Percentiles rank a stretch among this genome's conserved stretches.
Evolutionary conservation across 2,329 filamentous ascomycete genomes (phyloP).

Genomic region (Fusarium luffae): DNA sequence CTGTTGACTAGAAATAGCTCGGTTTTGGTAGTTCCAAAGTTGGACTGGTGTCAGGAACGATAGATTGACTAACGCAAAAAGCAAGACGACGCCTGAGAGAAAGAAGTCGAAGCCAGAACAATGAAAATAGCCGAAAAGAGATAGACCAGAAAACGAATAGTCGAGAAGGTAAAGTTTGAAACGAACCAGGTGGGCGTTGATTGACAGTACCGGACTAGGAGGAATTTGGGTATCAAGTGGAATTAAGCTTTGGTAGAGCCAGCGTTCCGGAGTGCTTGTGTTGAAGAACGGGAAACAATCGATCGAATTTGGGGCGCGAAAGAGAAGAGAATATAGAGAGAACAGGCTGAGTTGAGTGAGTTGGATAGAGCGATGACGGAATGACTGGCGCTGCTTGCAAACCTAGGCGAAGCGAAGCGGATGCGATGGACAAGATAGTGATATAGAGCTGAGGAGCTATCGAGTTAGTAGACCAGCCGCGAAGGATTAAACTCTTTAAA

Average conservation of each 20-base stretch:
- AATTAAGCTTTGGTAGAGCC: slow-evolving; percentile 27
- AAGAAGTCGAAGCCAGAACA: slow-evolving; percentile 18
- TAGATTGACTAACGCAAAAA: slow-evolving; percentile 20
- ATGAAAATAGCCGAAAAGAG: neutral
- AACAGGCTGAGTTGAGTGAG: slow-evolving; percentile 7
- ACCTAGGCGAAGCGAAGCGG: slow-evolving; percentile 6
- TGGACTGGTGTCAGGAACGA: slow-evolving; percentile 27
- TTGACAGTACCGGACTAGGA: slow-evolving; percentile 12
- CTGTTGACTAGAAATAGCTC: slow-evolving; percentile 31
- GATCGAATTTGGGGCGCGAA: slow-evolving; percentile 10
- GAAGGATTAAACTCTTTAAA: slow-evolving; percentile 8
- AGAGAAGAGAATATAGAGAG: slow-evolving; percentile 3
- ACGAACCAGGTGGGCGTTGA: slow-evolving; percentile 20
- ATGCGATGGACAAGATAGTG: neutral
- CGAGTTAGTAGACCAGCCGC: slow-evolving; percentile 28
- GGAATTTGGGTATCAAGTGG: slow-evolving; percentile 12
- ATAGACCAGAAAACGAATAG: slow-evolving; percentile 30
- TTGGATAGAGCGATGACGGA: slow-evolving; percentile 24
- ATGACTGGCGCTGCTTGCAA: slow-evolving; percentile 16
- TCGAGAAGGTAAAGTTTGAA: slow-evolving; percentile 24
- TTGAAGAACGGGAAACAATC: neutral
- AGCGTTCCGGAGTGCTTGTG: slow-evolving; percentile 4
- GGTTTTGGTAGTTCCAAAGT: slow-evolving; percentile 31
- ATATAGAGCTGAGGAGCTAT: slow-evolving; percentile 11
- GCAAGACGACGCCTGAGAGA: slow-evolving; percentile 11